These are phyloP conservation scores for Penicillium psychrosexuale DNA, from an alignment of 2,329 filamentous ascomycete species.

Conservation along the genomic window DNA sequence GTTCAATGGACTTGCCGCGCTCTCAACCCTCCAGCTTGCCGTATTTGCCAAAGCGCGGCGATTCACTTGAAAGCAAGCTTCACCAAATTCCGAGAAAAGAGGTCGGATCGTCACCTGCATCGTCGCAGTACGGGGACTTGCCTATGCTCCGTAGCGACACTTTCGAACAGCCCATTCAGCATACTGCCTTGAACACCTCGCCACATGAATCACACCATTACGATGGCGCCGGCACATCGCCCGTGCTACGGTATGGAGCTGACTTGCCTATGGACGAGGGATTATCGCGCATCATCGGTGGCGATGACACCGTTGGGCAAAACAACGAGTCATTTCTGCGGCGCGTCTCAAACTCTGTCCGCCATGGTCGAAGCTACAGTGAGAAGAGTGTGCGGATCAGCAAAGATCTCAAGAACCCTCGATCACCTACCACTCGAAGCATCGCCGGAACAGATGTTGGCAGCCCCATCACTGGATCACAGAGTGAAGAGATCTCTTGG, in stretches of 20 bases:
- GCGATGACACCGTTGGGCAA: constrained; percentile 56
- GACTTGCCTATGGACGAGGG: constrained; percentile 96
- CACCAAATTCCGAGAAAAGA: constrained; percentile 66
- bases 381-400: constrained; percentile 58
- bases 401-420: constrained; percentile 67
- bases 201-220: constrained; percentile 36
- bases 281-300: constrained; percentile 80
- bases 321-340: constrained; percentile 76
- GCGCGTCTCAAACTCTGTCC: constrained; percentile 87
- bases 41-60: constrained; percentile 54
- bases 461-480: constrained; percentile 64
- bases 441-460: constrained; percentile 60
- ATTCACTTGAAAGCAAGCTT: constrained; percentile 55
- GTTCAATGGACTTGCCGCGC: constrained; percentile 40
- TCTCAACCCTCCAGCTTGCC: constrained; percentile 35
- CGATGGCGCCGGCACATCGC: constrained; percentile 59
- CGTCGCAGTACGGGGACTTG: constrained; percentile 37
- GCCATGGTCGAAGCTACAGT: constrained; percentile 86
- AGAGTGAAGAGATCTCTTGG: constrained; percentile 61
- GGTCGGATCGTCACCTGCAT: constrained; percentile 38
- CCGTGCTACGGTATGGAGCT: constrained; percentile 69
- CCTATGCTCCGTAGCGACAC: constrained; percentile 37
- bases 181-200: constrained; percentile 48
- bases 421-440: constrained; percentile 58
- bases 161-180: constrained; percentile 12